Evolutionary conservation across 2,329 filamentous ascomycete species (phyloP), one percentile per base, ranked within the genome.

Genomic region (Paecilomyces niveus): DNA sequence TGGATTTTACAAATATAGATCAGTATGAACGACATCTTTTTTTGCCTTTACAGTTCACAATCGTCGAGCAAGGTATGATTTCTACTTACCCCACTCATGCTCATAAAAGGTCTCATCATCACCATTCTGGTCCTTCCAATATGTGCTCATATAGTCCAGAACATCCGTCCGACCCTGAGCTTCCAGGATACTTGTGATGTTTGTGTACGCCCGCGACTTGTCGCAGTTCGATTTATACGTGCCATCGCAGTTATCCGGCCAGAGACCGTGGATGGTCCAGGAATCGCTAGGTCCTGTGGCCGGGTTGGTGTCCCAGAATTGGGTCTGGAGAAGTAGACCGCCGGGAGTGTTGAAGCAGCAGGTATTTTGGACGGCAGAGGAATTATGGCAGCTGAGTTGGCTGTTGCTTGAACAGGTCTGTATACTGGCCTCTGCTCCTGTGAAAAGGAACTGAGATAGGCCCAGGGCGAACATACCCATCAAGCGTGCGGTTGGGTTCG

Each of bases 41-140:
- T 5, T 29, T 26, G 3, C 24, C 26, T 29, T 29, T 29, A 29
- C 3, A 7, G 1, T 26, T 29, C 26, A 29, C 22, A 7, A 29
- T 29, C 21, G 15, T 18, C 2, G 9, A 18, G 15, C 13, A 6
- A n/a, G 15, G 18, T n/a, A n/a, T n/a, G n/a, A 39, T 13, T 32
- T 33, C 32, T 18, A 45, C 39, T 45, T n/a, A 45, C 39, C 79
- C 83, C 85, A 90, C 68, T 90, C 87, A 72, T 89, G 85, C 65
- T 83, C 79, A 87, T 87, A 90, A 65, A 90, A 82, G 29, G 67
- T 72, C 64, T 85, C 81, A 63, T 82, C 79, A 31, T 80, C 69
- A 50, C 81, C 82, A 45, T 78, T 62, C 68, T 83, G 78, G 65
- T 81, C 79, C 64, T 83, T 80, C 84, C 84, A 86, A 73, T 85